Conservation (phyloP, 1,139 yeast species). For the Geotrichum cucujoidarum region DNA sequence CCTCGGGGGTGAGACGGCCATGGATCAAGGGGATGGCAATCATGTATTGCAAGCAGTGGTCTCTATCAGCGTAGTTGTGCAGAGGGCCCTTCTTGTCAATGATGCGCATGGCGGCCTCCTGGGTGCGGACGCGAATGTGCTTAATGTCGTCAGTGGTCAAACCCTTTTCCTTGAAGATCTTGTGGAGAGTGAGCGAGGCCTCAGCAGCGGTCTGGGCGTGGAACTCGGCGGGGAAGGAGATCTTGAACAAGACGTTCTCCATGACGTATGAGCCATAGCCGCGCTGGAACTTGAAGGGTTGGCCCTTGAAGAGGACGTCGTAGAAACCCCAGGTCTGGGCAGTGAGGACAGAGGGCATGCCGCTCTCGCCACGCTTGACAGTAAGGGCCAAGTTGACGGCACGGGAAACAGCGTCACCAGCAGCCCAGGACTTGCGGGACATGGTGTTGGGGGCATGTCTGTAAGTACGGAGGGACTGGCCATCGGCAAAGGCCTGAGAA, state of each 20-base stretch:
- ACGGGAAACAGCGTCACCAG: slow-evolving; percentile 58
- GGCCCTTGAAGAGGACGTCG: slow-evolving; percentile 52
- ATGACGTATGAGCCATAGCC: slow-evolving; percentile 54
- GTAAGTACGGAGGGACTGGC: slow-evolving; percentile 54
- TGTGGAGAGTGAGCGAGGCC: slow-evolving; percentile 47
- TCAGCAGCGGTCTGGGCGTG: slow-evolving; percentile 65
- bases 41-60: slow-evolving; percentile 61
- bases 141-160: slow-evolving; percentile 47
- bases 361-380: slow-evolving; percentile 51
- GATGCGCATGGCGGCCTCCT: slow-evolving; percentile 56
- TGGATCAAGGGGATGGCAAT: slow-evolving; percentile 51
- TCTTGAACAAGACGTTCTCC: slow-evolving; percentile 57
- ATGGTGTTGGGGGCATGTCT: slow-evolving; percentile 61
- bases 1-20: slow-evolving; percentile 54
- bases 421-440: slow-evolving; percentile 62
- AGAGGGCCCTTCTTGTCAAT: slow-evolving; percentile 56
- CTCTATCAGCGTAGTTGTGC: slow-evolving; percentile 58
- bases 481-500: slow-evolving; percentile 58
- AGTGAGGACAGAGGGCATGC: slow-evolving; percentile 53
- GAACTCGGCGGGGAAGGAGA: slow-evolving; percentile 61
- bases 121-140: slow-evolving; percentile 49
- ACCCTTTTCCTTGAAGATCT: slow-evolving; percentile 39
- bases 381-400: slow-evolving; percentile 53
- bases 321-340: slow-evolving; percentile 60
- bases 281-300: slow-evolving; percentile 51